Evolutionary conservation across 2,329 filamentous ascomycete genomes (phyloP).

Genomic region (Aureobasidium sp.): DNA sequence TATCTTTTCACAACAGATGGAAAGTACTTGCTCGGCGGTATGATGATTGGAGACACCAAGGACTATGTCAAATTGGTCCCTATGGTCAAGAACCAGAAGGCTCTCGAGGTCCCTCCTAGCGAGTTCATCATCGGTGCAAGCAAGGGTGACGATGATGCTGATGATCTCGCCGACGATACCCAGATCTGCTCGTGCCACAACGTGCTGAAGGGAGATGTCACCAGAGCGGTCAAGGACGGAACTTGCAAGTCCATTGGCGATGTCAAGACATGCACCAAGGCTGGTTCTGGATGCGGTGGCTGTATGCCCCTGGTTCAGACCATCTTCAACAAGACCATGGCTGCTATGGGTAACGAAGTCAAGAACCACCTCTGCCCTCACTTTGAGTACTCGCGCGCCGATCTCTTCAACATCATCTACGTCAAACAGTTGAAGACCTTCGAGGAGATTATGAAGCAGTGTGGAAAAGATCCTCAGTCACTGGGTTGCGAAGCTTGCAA

Average conservation of each 20-base stretch:
- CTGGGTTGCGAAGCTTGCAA: conserved; percentile 83
- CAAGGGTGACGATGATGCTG: conserved; percentile 66
- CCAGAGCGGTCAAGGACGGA: conserved; percentile 65
- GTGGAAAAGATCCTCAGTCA: conserved; percentile 64
- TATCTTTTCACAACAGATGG: conserved; percentile 86
- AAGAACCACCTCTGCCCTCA: conserved; percentile 81
- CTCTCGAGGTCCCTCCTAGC: conserved; percentile 67
- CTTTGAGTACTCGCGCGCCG: conserved; percentile 74
- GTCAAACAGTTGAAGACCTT: conserved; percentile 71
- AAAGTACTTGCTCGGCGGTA: conserved; percentile 85
- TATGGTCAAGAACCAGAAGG: conserved; percentile 77
- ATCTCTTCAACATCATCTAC: conserved; percentile 84
- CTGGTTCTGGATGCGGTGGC: conserved; percentile 82
- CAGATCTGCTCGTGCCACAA: conserved; percentile 94
- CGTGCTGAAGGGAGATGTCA: conserved; percentile 76
- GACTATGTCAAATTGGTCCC: conserved; percentile 87
- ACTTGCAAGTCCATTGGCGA: conserved; percentile 75
- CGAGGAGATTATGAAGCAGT: conserved; percentile 68
- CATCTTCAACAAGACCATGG: conserved; percentile 87
- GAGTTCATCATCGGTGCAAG: conserved; percentile 76
- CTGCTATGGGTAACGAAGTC: conserved; percentile 76
- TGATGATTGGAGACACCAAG: conserved; percentile 92
- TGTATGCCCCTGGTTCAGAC: conserved; percentile 83
- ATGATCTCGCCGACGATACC: conserved; percentile 75
- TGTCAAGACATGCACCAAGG: conserved; percentile 85